A percentile compares a stretch with the other conserved stretches of the same genome.
Evolutionary conservation across 2,329 filamentous ascomycete genomes (phyloP).

Genomic region (Fusarium mexicanum): DNA sequence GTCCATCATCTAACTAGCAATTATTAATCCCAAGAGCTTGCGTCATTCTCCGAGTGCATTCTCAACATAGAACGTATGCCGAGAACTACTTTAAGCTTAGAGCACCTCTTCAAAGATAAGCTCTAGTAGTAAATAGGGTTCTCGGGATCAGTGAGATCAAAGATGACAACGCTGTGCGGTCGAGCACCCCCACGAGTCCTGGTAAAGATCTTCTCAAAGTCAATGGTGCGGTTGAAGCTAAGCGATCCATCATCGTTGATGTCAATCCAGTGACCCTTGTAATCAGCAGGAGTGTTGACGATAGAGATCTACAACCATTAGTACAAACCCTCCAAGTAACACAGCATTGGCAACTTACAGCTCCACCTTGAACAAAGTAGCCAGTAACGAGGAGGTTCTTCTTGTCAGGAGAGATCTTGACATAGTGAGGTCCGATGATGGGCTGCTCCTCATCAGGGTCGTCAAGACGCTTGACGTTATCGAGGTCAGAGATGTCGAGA

Average conservation of each 20-base stretch:
- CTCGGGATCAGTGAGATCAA: constrained; percentile 64
- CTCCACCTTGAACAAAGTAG: constrained; percentile 71
- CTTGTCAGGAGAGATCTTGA: constrained; percentile 72
- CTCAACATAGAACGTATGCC: too few species aligned
- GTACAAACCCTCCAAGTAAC: fast-evolving
- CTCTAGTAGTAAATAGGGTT: constrained; percentile 58
- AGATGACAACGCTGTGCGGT: constrained; percentile 66
- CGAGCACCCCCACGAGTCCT: constrained; percentile 63
- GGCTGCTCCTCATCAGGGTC: constrained; percentile 67
- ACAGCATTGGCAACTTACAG: constrained; percentile 43
- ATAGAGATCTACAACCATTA: constrained; percentile 56
- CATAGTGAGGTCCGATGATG: constrained; percentile 69
- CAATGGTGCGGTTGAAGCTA: constrained; percentile 67
- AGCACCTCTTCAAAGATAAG: too few species aligned
- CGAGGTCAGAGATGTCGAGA: constrained; percentile 57
- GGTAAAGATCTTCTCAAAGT: constrained; percentile 64
- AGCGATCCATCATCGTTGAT: constrained; percentile 64
- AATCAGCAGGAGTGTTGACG: constrained; percentile 69
- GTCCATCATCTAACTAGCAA: too few species aligned
- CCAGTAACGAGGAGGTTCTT: constrained; percentile 72
- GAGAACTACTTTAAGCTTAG: too few species aligned
- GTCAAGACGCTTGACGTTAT: constrained; percentile 68
- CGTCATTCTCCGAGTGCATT: too few species aligned
- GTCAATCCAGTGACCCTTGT: constrained; percentile 71
- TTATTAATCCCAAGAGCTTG: too few species aligned